Percentiles rank a stretch among this genome's conserved stretches.
Conservation (phyloP, 2,329 filamentous ascomycete genomes). For the Fusarium sublunatum region DNA sequence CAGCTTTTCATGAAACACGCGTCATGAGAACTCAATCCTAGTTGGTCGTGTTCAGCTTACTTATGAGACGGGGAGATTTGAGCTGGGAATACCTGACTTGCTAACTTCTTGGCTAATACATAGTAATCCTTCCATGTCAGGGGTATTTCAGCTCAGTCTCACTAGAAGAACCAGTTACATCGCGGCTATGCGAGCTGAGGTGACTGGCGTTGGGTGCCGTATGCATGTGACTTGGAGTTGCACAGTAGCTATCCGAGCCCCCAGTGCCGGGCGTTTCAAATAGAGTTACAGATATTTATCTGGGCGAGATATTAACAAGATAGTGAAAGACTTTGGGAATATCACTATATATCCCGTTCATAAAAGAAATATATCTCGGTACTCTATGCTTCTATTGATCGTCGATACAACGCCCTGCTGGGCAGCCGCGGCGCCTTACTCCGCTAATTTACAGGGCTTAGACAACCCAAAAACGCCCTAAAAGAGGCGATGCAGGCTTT, state of each 20-base stretch:
- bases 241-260: neutral
- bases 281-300: no score
- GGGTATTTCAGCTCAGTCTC: neutral
- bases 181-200: constrained; percentile 18
- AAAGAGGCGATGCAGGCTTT: constrained; percentile 3
- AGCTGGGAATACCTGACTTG: no score
- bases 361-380: no score
- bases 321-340: no score
- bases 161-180: constrained; percentile 7
- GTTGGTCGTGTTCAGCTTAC: neutral
- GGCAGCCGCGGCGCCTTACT: neutral
- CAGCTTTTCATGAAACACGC: neutral
- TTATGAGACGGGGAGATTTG: neutral
- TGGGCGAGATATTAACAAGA: no score
- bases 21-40: constrained; percentile 12
- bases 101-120: neutral
- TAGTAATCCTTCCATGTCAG: neutral
- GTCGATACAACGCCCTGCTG: no score
- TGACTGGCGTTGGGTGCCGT: neutral
- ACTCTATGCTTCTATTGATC: no score
- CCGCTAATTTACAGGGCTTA: constrained; percentile 13
- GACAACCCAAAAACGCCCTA: constrained; percentile 12
- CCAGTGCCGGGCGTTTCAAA: neutral
- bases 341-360: no score
- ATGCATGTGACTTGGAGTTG: no score